Evolutionary conservation across 129 eudicot species (phyloP).

Genomic region (Lonicera japonica): DNA sequence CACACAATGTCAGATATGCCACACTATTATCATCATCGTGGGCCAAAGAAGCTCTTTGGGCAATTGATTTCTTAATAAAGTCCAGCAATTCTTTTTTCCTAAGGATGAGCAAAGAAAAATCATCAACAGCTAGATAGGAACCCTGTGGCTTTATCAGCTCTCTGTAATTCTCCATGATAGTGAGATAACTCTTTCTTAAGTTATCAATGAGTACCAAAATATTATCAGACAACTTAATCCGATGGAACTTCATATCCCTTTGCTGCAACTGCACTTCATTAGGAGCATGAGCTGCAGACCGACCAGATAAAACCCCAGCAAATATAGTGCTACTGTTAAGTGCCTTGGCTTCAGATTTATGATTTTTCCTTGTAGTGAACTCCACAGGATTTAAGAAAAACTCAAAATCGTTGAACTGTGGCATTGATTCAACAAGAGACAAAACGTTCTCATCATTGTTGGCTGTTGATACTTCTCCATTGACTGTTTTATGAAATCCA

Average conservation of each 20-base stretch:
- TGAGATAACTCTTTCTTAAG: constrained; percentile 20
- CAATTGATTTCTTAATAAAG: constrained; percentile 8
- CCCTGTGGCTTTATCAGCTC: constrained; percentile 13
- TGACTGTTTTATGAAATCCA: constrained; percentile 24
- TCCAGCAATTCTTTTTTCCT: constrained; percentile 23
- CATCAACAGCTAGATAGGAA: constrained; percentile 14
- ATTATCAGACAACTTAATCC: constrained; percentile 38
- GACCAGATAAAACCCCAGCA: constrained; percentile 27
- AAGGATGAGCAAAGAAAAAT: constrained; percentile 20
- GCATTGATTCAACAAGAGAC: constrained; percentile 34
- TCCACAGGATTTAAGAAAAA: constrained; percentile 57
- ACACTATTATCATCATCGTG: constrained; percentile 11
- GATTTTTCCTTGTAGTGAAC: constrained; percentile 21
- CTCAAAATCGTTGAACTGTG: constrained; percentile 60
- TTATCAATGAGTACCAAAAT: constrained; percentile 23
- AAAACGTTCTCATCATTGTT: constrained; percentile 22
- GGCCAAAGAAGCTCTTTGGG: constrained; percentile 11
- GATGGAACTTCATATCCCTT: constrained; percentile 42
- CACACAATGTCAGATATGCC: constrained; percentile 25
- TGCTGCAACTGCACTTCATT: constrained; percentile 29
- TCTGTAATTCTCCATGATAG: constrained; percentile 21
- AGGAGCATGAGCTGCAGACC: constrained; percentile 16
- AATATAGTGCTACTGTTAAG: constrained; percentile 19
- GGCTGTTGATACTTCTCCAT: constrained; percentile 25
- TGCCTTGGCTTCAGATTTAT: constrained; percentile 21